Conservation (phyloP, 176 grass and related monocot genomes). For the Aechmea fasciata region DNA sequence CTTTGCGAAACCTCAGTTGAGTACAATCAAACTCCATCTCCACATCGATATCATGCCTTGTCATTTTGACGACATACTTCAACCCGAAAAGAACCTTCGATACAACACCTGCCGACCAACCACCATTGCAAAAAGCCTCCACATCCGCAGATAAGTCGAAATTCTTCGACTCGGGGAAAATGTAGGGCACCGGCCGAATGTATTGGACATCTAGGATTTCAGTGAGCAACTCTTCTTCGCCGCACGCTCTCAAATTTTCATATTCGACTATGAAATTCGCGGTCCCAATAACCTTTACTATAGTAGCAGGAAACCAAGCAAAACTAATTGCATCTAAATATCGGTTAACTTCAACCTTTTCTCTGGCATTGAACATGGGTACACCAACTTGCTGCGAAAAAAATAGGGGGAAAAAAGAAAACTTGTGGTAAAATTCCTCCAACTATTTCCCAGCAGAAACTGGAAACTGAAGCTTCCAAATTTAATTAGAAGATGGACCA, state of each 20-base stretch:
- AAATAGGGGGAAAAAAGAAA: neutral
- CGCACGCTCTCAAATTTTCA: conserved; percentile 21
- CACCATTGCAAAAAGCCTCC: conserved; percentile 39
- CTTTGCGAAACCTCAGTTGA: conserved; percentile 28
- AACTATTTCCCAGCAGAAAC: no score
- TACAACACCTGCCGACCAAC: conserved; percentile 35
- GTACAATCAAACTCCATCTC: conserved; percentile 12
- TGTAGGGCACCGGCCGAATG: conserved; percentile 32
- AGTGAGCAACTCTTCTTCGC: neutral
- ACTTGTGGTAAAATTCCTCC: neutral
- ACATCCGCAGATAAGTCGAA: conserved; percentile 18
- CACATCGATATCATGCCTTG: conserved; percentile 3
- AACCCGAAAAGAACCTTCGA: neutral
- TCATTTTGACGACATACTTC: conserved; percentile 20
- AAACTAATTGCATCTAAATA: conserved; percentile 25
- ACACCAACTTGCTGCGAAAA: neutral
- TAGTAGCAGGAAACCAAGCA: conserved; percentile 49
- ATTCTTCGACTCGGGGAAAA: neutral
- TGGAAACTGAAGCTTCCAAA: no score
- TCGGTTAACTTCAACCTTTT: conserved; percentile 43
- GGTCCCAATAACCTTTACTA: conserved; percentile 24
- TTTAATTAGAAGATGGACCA: no score
- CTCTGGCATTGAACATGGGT: conserved; percentile 24
- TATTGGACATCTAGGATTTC: conserved; percentile 52
- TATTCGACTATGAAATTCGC: conserved; percentile 41